Percentiles rank a stretch among this genome's conserved stretches.
Conservation (phyloP, 108 stramenopile genomes). For the Poteriospumella lacustris region DNA sequence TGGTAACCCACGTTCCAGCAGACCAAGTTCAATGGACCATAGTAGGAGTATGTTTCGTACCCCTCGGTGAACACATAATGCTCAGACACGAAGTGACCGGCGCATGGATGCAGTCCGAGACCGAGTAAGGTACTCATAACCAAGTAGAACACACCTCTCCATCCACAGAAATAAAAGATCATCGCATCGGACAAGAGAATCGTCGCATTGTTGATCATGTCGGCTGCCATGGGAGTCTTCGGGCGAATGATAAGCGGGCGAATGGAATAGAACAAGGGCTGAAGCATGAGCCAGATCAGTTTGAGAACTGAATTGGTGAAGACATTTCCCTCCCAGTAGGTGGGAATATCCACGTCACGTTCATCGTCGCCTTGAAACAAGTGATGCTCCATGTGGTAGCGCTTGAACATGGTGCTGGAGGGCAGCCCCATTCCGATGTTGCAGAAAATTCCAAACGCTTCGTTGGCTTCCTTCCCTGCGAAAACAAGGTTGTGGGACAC, state of each 20-base stretch:
- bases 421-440: constrained; percentile 82
- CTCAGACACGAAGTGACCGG: constrained; percentile 90
- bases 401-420: constrained; percentile 65
- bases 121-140: constrained; percentile 69
- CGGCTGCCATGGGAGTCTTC: constrained; percentile 59
- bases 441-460: constrained; percentile 67
- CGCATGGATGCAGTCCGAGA: constrained; percentile 82
- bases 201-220: constrained; percentile 57
- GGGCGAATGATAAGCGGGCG: constrained; percentile 74
- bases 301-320: constrained; percentile 55
- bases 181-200: constrained; percentile 59
- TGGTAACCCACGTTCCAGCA: constrained; percentile 92
- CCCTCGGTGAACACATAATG: constrained; percentile 76
- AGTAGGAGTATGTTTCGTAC: constrained; percentile 80
- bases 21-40: constrained; percentile 81
- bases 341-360: constrained; percentile 81
- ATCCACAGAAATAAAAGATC: constrained; percentile 60
- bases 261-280: constrained; percentile 76
- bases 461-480: constrained; percentile 62
- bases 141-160: constrained; percentile 66
- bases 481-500: constrained; percentile 78
- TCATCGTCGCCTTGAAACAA: constrained; percentile 67
- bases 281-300: constrained; percentile 69
- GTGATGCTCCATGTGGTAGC: constrained; percentile 92
- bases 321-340: constrained; percentile 63